Percentiles rank a stretch among this genome's conserved stretches.
These are phyloP conservation scores for Voacanga thouarsii DNA, from an alignment of 257 asterid genomes.

Conservation along the genomic window DNA sequence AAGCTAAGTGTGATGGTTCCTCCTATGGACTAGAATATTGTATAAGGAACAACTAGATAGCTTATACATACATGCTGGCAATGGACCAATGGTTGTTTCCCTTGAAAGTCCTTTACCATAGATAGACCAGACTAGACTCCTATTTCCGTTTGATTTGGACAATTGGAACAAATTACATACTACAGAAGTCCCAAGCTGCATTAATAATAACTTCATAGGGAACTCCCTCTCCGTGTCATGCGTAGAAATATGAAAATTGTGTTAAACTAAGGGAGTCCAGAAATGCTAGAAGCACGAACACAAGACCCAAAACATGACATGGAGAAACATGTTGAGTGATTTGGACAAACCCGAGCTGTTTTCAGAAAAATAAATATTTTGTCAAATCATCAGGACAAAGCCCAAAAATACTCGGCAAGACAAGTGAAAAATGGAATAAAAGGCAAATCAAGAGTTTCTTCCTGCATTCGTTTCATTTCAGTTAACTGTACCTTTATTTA, in stretches of 20 bases:
- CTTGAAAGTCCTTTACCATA: background rate
- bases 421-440: background rate
- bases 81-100: background rate
- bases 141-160: background rate
- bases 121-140: background rate
- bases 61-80: background rate
- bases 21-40: background rate
- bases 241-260: background rate
- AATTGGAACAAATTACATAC: background rate
- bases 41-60: background rate
- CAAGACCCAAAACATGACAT: background rate
- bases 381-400: background rate
- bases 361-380: background rate
- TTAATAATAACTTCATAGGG: background rate
- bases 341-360: background rate
- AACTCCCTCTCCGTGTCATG: background rate
- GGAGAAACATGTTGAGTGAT: background rate
- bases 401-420: background rate
- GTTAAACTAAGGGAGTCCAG: background rate
- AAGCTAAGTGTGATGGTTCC: background rate
- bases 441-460: background rate
- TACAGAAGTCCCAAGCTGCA: background rate
- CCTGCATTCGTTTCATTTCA: background rate
- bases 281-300: background rate
- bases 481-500: background rate